phyloP scores from a whole-genome alignment of 2,329 filamentous ascomycete genomes.

The Dactylellina parvicollis region DNA sequence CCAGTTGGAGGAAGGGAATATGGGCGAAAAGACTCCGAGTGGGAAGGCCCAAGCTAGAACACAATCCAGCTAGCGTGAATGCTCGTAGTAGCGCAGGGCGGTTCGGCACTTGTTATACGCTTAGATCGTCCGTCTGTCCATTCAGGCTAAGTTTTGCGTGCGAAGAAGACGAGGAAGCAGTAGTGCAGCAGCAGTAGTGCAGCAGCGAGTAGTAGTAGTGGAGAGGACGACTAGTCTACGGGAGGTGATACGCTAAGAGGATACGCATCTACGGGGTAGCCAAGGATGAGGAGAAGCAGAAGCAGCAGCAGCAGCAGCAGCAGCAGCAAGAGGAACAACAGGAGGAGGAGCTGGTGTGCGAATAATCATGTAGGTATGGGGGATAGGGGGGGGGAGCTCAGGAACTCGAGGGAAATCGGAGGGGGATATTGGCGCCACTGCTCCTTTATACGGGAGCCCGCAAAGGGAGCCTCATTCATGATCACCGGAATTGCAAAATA shows the following conservation, averaged over 20 bases:
- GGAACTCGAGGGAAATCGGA: not conserved
- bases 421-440: not conserved
- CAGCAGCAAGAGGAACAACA: not conserved
- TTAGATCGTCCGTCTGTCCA: too few relatives aligned
- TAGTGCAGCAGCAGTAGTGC: too few relatives aligned
- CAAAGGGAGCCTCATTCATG: too few relatives aligned
- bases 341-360: not conserved
- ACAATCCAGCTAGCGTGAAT: not conserved
- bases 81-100: not conserved
- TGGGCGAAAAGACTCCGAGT: slow-evolving; percentile 45
- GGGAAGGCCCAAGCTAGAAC: not conserved
- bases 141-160: too few relatives aligned
- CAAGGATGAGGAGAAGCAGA: not conserved
- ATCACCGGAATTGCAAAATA: not conserved
- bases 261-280: too few relatives aligned
- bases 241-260: too few relatives aligned
- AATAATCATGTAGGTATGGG: too few relatives aligned
- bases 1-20: not conserved
- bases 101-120: not conserved
- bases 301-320: not conserved
- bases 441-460: not conserved
- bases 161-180: too few relatives aligned
- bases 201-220: too few relatives aligned
- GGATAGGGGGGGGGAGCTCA: not conserved
- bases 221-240: too few relatives aligned